Conservation (phyloP, 2,329 filamentous ascomycete genomes). For the Stagonosporopsis tanaceti region DNA sequence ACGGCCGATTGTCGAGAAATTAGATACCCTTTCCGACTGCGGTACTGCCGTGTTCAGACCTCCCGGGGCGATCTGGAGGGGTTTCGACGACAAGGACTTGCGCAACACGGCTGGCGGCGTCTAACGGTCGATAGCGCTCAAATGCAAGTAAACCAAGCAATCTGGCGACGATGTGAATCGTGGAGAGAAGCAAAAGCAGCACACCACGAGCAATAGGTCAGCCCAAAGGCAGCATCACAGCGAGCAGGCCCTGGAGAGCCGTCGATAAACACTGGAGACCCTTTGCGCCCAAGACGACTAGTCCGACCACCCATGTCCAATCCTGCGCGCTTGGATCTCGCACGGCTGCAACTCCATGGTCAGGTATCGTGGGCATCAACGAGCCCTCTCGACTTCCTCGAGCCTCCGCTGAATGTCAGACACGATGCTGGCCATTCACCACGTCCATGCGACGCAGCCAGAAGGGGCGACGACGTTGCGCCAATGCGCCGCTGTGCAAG, state of each 20-base stretch:
- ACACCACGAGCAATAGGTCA: conserved; percentile 19
- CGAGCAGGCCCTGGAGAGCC: conserved; percentile 10
- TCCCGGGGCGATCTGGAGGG: conserved; percentile 31
- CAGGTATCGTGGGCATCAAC: conserved; percentile 21
- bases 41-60: conserved; percentile 33
- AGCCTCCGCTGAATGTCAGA: neutral
- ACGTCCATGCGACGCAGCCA: neutral
- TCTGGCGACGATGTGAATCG: conserved; percentile 1
- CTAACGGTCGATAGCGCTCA: conserved; percentile 2
- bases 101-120: conserved; percentile 13
- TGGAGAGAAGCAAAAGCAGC: neutral
- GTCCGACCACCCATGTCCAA: conserved; percentile 11
- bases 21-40: conserved; percentile 35
- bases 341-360: conserved; percentile 20
- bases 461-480: neutral
- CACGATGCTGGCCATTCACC: neutral
- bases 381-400: neutral
- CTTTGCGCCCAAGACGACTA: conserved; percentile 19
- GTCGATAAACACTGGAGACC: conserved; percentile 16
- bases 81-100: conserved; percentile 20
- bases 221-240: conserved; percentile 21
- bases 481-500: conserved; percentile 1
- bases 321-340: conserved; percentile 24
- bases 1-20: conserved; percentile 35
- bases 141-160: conserved; percentile 1